phyloP scores from a whole-genome alignment of 257 asterid genomes.

The Solanum bulbocastanum region DNA sequence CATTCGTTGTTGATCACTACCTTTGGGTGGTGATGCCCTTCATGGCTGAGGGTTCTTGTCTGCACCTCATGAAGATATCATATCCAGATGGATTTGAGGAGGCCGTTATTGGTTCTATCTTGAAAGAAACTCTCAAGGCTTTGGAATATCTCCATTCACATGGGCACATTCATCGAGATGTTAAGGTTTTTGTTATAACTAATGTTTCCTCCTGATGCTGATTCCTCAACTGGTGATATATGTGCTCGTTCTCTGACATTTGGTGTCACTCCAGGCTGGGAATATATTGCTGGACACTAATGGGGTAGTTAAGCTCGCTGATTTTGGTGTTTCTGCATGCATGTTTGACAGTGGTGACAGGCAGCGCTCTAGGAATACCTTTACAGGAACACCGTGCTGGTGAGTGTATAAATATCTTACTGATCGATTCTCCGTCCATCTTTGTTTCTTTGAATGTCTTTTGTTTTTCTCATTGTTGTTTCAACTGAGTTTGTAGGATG shows the following conservation, averaged over 20 bases:
- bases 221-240: not conserved
- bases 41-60: slow-evolving; percentile 98
- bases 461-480: slow-evolving; percentile 4
- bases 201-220: not conserved
- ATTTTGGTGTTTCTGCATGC: slow-evolving; percentile 96
- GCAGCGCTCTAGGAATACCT: slow-evolving; percentile 92
- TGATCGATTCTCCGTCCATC: not conserved
- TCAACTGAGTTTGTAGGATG: slow-evolving; percentile 53
- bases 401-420: slow-evolving; percentile 11
- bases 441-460: not conserved
- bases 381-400: slow-evolving; percentile 99
- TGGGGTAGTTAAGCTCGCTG: slow-evolving; percentile 94
- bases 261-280: slow-evolving; percentile 65
- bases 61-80: slow-evolving; percentile 94
- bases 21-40: slow-evolving; percentile 99
- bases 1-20: slow-evolving; percentile 88
- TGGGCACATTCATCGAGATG: slow-evolving; percentile 98
- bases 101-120: slow-evolving; percentile 72
- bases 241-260: slow-evolving; percentile 2
- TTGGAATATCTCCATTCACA: slow-evolving; percentile 88
- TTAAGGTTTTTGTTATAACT: slow-evolving; percentile 48
- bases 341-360: slow-evolving; percentile 97
- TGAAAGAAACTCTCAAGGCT: slow-evolving; percentile 97
- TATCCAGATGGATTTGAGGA: slow-evolving; percentile 98
- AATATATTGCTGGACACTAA: slow-evolving; percentile 77